Evolutionary conservation across 2,329 filamentous ascomycete genomes (phyloP).

Genomic region (Cryoendolithus antarcticus): DNA sequence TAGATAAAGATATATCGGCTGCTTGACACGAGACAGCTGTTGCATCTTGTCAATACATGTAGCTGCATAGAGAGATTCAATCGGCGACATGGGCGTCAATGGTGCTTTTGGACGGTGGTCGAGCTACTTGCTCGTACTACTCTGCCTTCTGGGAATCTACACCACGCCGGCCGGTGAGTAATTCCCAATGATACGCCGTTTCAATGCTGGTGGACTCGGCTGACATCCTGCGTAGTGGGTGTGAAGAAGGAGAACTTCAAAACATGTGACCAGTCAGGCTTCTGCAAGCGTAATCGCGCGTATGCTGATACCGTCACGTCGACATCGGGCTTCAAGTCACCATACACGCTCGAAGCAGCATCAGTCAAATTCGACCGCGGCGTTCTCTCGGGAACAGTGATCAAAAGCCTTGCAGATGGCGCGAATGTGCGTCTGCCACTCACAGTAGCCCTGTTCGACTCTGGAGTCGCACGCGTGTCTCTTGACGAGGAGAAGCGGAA

Average conservation of each 20-base stretch:
- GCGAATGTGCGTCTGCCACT: conserved; percentile 70
- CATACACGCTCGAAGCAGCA: conserved; percentile 63
- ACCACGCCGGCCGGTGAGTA: conserved; percentile 52
- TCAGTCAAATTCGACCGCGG: conserved; percentile 68
- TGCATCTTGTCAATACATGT: neutral
- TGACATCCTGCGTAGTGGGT: conserved; percentile 39
- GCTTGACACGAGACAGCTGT: neutral
- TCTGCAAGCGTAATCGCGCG: conserved; percentile 88
- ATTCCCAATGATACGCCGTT: neutral
- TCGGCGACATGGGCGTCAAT: conserved; percentile 11
- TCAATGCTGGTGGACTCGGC: neutral
- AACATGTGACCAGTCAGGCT: conserved; percentile 87
- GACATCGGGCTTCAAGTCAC: conserved; percentile 60
- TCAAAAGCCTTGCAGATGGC: conserved; percentile 61
- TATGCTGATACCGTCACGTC: conserved; percentile 67
- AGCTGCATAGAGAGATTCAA: neutral
- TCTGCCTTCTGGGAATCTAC: conserved; percentile 47
- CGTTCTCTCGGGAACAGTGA: conserved; percentile 63
- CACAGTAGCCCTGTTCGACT: conserved; percentile 77
- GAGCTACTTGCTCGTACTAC: conserved; percentile 43
- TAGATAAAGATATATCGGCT: neutral
- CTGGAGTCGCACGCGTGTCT: conserved; percentile 73
- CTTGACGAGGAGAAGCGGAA: conserved; percentile 85
- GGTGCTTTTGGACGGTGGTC: conserved; percentile 50
- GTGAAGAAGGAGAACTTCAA: conserved; percentile 98